Evolutionary conservation across 192 early-diverging fungal species (phyloP), one percentile per base, ranked within the genome.

Genomic region (Coemansia sp.): DNA sequence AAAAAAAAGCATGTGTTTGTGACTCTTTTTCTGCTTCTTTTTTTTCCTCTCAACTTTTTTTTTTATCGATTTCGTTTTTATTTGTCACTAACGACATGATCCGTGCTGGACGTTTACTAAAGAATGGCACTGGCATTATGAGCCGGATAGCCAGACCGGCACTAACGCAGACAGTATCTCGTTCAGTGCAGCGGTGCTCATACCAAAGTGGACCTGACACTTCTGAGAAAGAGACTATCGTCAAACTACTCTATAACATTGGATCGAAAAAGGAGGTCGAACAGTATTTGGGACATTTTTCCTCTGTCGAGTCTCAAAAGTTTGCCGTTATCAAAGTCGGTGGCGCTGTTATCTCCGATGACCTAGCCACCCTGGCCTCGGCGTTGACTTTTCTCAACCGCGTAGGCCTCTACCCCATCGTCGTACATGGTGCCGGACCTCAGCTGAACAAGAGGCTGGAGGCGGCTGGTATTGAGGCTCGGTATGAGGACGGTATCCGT

Each of bases 241-340:
- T 91, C 36, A 92, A 90, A 76, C 83, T 95, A 20, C 87, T 99
- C 34, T 98, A 99, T 87, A 99, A 98, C 82, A 98, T 99, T 84
- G 98, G 97, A 40, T 98, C 96, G 12, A 95, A 95, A 77, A 97
- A 96, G 85, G 98, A 99, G 73, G 97, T 98, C 22, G 96, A 99
- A 77, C 96, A 97, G 87, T 99, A 99, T 68, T 89, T 99, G 63
- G 89, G 93, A 38, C 95, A 96, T 72, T 99, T 99, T 78, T 94
- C 95, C 1, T 95, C 94, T 0, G 98, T 98, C 52, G 96, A 98
- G 82, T 95, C 94, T 24, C 98, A 99, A 88, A 97, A 98, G 86
- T 99, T 99, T 85, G 98, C 98, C 9, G 96, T 99, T 43, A 97
- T 99, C 88, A 99, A 99, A 82, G 97, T 99, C 27, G 95, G 94